These are phyloP conservation scores for Yamadazyma buinensis DNA, from an alignment of 1,139 yeast species.

Conservation along the genomic window DNA sequence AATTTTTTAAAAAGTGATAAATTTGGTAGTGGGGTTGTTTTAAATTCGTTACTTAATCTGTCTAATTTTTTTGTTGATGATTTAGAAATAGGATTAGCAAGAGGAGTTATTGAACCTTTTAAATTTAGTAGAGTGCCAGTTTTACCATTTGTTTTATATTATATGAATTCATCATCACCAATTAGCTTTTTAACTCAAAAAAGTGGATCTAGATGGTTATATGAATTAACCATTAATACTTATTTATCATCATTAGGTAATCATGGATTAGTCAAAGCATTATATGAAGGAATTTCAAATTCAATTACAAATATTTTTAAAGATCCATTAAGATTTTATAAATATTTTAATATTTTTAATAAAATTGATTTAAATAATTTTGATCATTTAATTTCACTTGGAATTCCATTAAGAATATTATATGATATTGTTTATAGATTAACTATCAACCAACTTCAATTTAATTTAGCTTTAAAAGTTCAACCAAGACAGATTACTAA, in stretches of 20 bases:
- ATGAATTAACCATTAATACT: slow-evolving; percentile 35
- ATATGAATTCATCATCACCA: slow-evolving; percentile 38
- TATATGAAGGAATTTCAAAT: slow-evolving; percentile 13
- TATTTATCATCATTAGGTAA: slow-evolving; percentile 40
- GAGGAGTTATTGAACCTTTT: slow-evolving; percentile 37
- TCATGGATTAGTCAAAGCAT: slow-evolving; percentile 24
- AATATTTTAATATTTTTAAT: slow-evolving; percentile 14
- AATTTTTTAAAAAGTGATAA: slow-evolving; percentile 20
- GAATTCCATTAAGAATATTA: slow-evolving; percentile 34
- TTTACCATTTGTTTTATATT: slow-evolving; percentile 37
- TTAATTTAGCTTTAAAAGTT: slow-evolving; percentile 26
- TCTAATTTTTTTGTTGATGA: slow-evolving; percentile 22
- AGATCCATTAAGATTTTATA: slow-evolving; percentile 10
- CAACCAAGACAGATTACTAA: slow-evolving; percentile 39
- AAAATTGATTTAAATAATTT: slow-evolving; percentile 30
- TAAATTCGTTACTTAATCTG: slow-evolving; percentile 16
- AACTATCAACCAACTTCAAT: slow-evolving; percentile 45
- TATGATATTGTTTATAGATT: slow-evolving; percentile 38
- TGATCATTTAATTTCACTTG: slow-evolving; percentile 29
- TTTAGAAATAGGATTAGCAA: slow-evolving; percentile 31
- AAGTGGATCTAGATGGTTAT: slow-evolving; percentile 20
- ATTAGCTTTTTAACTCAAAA: slow-evolving; percentile 23
- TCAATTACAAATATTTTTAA: slow-evolving; percentile 8
- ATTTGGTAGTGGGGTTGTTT: slow-evolving; percentile 10
- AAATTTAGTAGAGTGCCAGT: slow-evolving; percentile 40